phyloP scores from a whole-genome alignment of 176 grass and related monocot genomes.

The Aegilops tauschii region DNA sequence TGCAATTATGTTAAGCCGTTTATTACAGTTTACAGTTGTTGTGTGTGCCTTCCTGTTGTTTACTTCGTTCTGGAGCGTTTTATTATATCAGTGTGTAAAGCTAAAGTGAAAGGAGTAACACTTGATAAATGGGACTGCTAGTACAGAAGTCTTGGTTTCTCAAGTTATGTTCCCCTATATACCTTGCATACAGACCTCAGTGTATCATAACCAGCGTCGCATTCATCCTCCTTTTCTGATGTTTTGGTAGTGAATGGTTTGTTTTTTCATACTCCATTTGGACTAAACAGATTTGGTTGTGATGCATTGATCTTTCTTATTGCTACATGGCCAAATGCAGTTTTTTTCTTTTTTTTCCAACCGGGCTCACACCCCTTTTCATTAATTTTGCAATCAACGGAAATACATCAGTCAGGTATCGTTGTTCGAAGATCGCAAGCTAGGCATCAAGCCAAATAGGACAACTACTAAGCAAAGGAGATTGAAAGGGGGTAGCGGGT shows the following conservation, averaged over 20 bases:
- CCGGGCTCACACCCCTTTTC: too few relatives aligned
- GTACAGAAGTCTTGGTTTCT: background rate
- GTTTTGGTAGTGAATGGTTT: background rate
- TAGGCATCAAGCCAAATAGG: too few relatives aligned
- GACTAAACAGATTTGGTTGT: background rate
- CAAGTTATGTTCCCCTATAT: background rate
- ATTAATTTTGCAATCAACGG: too few relatives aligned
- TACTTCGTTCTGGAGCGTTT: background rate
- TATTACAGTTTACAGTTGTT: background rate
- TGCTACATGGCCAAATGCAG: background rate
- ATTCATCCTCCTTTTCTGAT: background rate
- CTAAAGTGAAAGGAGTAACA: background rate
- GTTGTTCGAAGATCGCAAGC: too few relatives aligned
- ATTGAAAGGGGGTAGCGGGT: too few relatives aligned
- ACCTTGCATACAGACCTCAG: background rate
- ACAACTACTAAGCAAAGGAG: too few relatives aligned
- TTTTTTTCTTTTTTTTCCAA: background rate
- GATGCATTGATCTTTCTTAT: background rate
- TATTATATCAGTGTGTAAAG: background rate
- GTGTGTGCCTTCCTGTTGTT: conserved; percentile 2
- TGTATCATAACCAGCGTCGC: background rate
- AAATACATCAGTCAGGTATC: too few relatives aligned
- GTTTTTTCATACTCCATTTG: background rate
- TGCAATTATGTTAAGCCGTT: background rate
- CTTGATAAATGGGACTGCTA: background rate